phyloP scores from a whole-genome alignment of 306 rosid genomes.

The Hylodesmum podocarpum region DNA sequence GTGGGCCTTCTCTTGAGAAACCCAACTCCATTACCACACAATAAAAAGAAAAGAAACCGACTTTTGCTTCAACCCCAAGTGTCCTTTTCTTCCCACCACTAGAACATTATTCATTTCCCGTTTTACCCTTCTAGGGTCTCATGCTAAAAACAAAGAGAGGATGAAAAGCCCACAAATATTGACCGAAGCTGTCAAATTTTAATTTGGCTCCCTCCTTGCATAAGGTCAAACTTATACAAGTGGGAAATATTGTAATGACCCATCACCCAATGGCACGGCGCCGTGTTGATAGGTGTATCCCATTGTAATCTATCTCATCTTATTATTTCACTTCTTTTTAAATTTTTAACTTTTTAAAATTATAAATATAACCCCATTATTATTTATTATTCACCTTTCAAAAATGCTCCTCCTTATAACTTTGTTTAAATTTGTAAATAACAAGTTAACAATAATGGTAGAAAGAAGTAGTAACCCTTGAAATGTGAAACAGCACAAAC shows the following conservation, averaged over 20 bases:
- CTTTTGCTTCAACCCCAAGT: constrained; percentile 18
- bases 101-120: not conserved
- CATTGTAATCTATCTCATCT: constrained; percentile 32
- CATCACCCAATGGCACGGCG: constrained; percentile 25
- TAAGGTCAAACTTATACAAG: constrained; percentile 38
- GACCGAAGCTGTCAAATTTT: constrained; percentile 50
- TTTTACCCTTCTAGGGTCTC: constrained; percentile 25
- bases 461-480: not conserved
- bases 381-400: constrained; percentile 36
- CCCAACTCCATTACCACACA: constrained; percentile 25
- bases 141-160: not conserved
- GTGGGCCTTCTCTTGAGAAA: constrained; percentile 25
- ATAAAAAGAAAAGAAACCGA: not conserved
- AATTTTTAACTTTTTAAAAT: not conserved
- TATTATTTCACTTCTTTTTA: not conserved
- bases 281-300: constrained; percentile 30
- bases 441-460: constrained; percentile 17
- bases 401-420: constrained; percentile 9
- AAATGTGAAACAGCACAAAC: not conserved
- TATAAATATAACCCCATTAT: not conserved
- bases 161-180: constrained; percentile 26
- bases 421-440: not conserved
- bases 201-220: not conserved
- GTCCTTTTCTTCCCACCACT: constrained; percentile 24
- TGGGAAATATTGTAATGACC: constrained; percentile 6